phyloP scores from a whole-genome alignment of 2,329 filamentous ascomycete genomes.

The Calonectria hawksworthii region DNA sequence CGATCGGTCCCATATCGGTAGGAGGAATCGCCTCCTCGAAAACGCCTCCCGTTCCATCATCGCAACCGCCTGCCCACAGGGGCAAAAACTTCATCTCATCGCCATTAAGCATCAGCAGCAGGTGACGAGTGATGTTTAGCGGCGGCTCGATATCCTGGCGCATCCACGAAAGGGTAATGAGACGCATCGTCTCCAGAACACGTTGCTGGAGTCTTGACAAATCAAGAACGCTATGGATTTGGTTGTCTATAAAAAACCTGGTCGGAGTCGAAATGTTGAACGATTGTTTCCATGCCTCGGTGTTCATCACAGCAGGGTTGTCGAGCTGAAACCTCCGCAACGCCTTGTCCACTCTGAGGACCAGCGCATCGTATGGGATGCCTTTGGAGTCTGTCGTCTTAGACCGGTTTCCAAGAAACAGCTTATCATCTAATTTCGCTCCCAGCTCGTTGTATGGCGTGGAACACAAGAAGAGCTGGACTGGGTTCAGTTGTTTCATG shows the following conservation, averaged over 20 bases:
- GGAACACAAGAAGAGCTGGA: slow-evolving; percentile 48
- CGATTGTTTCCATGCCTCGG: slow-evolving; percentile 25
- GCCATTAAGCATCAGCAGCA: slow-evolving; percentile 66
- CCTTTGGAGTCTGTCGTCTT: neutral
- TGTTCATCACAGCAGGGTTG: neutral
- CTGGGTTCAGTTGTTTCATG: slow-evolving; percentile 30
- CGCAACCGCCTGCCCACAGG: slow-evolving; percentile 72
- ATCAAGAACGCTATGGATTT: slow-evolving; percentile 29
- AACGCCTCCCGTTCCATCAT: slow-evolving; percentile 66
- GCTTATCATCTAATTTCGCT: slow-evolving; percentile 25
- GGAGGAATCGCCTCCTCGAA: slow-evolving; percentile 59
- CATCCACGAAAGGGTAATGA: slow-evolving; percentile 42
- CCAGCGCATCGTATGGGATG: slow-evolving; percentile 11
- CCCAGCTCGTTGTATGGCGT: slow-evolving; percentile 52
- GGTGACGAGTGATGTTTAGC: slow-evolving; percentile 56
- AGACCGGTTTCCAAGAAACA: slow-evolving; percentile 20
- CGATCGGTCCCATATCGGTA: slow-evolving; percentile 59
- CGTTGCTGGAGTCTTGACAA: slow-evolving; percentile 39
- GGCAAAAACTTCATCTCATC: slow-evolving; percentile 75
- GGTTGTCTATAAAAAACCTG: neutral
- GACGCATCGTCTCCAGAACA: slow-evolving; percentile 39
- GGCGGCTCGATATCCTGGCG: slow-evolving; percentile 50
- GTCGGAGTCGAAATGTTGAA: neutral
- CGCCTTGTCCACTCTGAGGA: slow-evolving; percentile 13
- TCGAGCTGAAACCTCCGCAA: slow-evolving; percentile 29